These are phyloP conservation scores for Paecilomyces dactylethromorphus DNA, from an alignment of 2,329 filamentous ascomycete genomes.

Conservation along the genomic window DNA sequence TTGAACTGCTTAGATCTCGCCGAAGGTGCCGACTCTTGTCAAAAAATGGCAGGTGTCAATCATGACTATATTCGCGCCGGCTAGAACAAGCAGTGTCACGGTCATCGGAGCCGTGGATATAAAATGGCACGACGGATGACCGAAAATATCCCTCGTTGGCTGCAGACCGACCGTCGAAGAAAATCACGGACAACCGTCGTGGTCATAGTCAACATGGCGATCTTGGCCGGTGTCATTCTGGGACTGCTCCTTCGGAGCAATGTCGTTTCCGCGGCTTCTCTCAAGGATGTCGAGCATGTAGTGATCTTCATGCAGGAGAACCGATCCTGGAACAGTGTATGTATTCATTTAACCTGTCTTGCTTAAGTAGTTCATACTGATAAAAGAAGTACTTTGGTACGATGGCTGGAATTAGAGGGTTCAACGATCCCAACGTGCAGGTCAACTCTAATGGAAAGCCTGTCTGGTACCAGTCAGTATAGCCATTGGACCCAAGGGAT, in stretches of 20 bases:
- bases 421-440: conserved; percentile 51
- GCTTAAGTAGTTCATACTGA: neutral
- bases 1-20: neutral
- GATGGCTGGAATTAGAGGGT: conserved; percentile 50
- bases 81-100: neutral
- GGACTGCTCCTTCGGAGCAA: conserved; percentile 11
- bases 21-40: neutral
- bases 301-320: conserved; percentile 54
- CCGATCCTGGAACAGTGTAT: conserved; percentile 32
- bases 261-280: conserved; percentile 7
- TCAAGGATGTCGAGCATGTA: conserved; percentile 51
- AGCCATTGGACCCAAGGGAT: neutral
- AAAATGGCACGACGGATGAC: neutral
- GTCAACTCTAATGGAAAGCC: conserved; percentile 39
- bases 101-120: neutral
- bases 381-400: conserved; percentile 48
- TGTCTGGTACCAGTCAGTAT: conserved; percentile 44
- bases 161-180: neutral
- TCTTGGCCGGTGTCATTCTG: conserved; percentile 10
- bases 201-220: neutral
- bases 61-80: neutral
- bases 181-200: neutral
- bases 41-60: neutral
- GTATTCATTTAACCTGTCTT: neutral
- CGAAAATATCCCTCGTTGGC: neutral